Base-by-base conservation (phyloP, 495 filamentous ascomycete genomes). In the Annulohypoxylon maeteangense region DNA sequence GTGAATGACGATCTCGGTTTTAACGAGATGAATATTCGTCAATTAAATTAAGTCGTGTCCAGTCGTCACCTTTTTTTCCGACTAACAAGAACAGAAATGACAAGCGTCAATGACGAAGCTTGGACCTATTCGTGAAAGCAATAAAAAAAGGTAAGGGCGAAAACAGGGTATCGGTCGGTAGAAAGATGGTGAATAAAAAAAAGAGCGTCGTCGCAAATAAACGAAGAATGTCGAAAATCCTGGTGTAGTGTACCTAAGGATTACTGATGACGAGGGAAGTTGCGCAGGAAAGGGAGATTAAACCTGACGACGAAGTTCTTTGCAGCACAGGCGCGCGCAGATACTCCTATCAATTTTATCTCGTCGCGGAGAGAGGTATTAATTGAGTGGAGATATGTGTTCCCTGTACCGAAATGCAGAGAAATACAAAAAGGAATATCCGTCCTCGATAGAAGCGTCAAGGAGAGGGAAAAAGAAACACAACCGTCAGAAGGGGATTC, bases 371-470 rank as follows among this genome's bases (percentile, higher is more conserved):
- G 61, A 65, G 61, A 65, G 66, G 51, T 44, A 74, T 74, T 70
- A 70, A 74, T 66, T 76, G 81, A 82, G 81, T 75, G 76, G 78
- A 78, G 77, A 79, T 74, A 54, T 54, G 64, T 65, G 72, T 75
- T 80, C 78, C 76, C 75, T 76, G 76, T 76, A 76, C 67, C 57
- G 23, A 71, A 73, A 74, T 74, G 74, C 78, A 75, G 70, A 74
- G 72, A 76, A 75, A 51, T 51, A 51, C 47, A 51, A 71, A 75
- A 67, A 31, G 67, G 67, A 62, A 66, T 68, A 36, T 71, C 72
- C 65, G 67, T 72, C 75, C 67, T 75, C 62, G 67, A 73, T 71
- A 56, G 40, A 67, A 14, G 65, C 45, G 27, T 63, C 73, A 76
- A 76, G 71, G 70, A 73, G 70, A 73, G 68, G 70, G 61, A 62